Conservation (phyloP, 164 flowering plant species). For the Brasenia schreberi region DNA sequence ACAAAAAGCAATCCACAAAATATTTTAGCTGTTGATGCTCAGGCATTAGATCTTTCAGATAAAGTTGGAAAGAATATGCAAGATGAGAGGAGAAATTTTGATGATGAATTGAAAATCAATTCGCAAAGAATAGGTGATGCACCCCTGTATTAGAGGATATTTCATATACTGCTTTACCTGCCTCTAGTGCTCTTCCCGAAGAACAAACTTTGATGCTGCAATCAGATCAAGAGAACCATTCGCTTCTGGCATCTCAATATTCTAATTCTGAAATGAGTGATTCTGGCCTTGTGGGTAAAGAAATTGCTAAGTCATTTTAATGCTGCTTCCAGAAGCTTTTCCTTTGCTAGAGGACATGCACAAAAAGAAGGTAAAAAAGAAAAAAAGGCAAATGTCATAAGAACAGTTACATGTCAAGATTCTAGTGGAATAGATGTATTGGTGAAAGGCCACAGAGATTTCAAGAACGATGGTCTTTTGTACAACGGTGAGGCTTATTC, state of each 20-base stretch:
- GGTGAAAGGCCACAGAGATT: background rate
- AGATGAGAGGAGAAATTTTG: background rate
- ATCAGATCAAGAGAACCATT: slow-evolving; percentile 24
- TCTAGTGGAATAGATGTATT: background rate
- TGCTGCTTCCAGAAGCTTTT: slow-evolving; percentile 86
- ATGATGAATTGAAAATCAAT: background rate
- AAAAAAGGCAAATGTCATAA: background rate
- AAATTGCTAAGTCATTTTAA: slow-evolving; percentile 57
- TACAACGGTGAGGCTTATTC: background rate
- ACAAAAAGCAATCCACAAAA: too few species aligned
- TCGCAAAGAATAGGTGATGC: background rate
- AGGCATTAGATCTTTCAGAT: background rate
- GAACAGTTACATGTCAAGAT: background rate
- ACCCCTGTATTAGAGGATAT: background rate
- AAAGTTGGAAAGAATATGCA: background rate
- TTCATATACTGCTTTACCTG: background rate
- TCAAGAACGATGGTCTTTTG: background rate
- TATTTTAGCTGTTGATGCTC: background rate
- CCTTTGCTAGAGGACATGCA: slow-evolving; percentile 53
- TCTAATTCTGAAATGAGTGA: slow-evolving; percentile 35
- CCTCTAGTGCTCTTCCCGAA: slow-evolving; percentile 11
- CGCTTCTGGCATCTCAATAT: slow-evolving; percentile 15
- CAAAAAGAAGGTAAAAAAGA: slow-evolving; percentile 20
- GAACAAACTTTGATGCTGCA: slow-evolving; percentile 16
- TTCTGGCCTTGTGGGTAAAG: slow-evolving; percentile 62